Conservation (phyloP, 192 early-diverging fungal species). For the Podila horticola region DNA sequence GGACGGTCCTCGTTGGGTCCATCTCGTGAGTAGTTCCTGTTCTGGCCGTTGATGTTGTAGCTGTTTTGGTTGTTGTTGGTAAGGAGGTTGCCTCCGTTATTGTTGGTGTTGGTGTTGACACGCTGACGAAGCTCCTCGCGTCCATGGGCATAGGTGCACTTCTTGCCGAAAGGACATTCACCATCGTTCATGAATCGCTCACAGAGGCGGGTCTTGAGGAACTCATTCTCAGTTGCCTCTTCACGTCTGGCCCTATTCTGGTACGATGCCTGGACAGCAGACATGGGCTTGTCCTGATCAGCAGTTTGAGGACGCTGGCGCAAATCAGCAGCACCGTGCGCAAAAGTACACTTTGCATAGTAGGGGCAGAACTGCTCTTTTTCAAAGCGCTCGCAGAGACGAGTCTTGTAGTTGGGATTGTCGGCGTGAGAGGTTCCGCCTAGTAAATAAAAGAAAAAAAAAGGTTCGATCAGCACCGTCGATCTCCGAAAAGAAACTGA, state of each 20-base stretch:
- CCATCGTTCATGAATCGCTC: slow-evolving; percentile 82
- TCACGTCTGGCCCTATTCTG: slow-evolving; percentile 42
- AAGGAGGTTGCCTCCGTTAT: slow-evolving; percentile 5
- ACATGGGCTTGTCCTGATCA: slow-evolving; percentile 48
- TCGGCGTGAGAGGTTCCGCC: slow-evolving; percentile 57
- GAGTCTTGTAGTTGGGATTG: slow-evolving; percentile 89
- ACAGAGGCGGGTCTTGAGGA: slow-evolving; percentile 88
- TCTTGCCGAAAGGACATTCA: slow-evolving; percentile 86
- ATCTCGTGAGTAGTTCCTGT: slow-evolving; percentile 17
- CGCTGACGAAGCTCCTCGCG: slow-evolving; percentile 53
- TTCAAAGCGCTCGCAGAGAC: slow-evolving; percentile 87
- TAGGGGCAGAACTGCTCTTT: slow-evolving; percentile 80
- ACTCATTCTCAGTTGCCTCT: slow-evolving; percentile 63
- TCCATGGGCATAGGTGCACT: slow-evolving; percentile 82
- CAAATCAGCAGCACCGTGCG: slow-evolving; percentile 75
- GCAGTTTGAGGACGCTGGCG: slow-evolving; percentile 61
- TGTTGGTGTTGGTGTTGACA: slow-evolving; percentile 27
- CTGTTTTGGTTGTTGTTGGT: slow-evolving; percentile 7
- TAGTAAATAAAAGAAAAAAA: slow-evolving; percentile 10
- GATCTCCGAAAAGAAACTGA: slow-evolving; percentile 6
- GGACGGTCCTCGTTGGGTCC: slow-evolving; percentile 31
- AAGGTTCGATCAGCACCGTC: neutral
- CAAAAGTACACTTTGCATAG: slow-evolving; percentile 77
- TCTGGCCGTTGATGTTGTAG: slow-evolving; percentile 14
- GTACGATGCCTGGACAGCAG: slow-evolving; percentile 48